Base-by-base conservation (phyloP, 2,329 filamentous ascomycete species). In the Talaromyces sp. region DNA sequence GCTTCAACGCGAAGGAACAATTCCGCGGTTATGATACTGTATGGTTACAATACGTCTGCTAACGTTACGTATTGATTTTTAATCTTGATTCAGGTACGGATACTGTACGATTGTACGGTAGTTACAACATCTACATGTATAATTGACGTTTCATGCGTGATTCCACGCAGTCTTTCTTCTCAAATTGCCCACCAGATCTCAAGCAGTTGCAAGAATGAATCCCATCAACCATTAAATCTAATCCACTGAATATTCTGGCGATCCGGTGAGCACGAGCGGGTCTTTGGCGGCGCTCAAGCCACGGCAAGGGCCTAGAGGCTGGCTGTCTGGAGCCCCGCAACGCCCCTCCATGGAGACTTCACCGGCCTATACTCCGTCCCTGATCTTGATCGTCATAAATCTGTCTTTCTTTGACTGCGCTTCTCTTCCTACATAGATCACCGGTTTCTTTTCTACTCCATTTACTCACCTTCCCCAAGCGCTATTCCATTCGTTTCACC, bases 261-360 rank as follows among this genome's bases (percentile, higher is more conserved):
- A 54, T 54, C 31, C 11, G 50, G 31, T 22, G 50, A 54, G 50
- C 31, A 35, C 37, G 31, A 37, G 50, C 31, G 50, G 50, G 50
- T 33, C 48, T 33, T n/a, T 59, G 35, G 56, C n/a, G 56, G 16
- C 56, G 6, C 50, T 24, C 31, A 56, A 56, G 52, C 52, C 31
- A 56, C 9, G 19, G 52, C 6, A 37, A 9, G 31, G 33, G 52
- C 52, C 52, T 37, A 22, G 52, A 24, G 52, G n/a, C 33, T 56
- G 52, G 19, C 52, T 56, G 52, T 56, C 31, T 56, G 52, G 52
- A 56, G 52, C 52, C 52, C 52, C 52, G 33, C 52, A 56, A 56
- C 33, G 45, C 35, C 52, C 52, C 52, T 56, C 52, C 52, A 56
- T 56, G 33, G 33, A 14, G 27, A 22, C 2, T 24, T 22, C 33